Conservation (phyloP, 1,284 basidiomycete species). For the Rhodotorula sp. region DNA sequence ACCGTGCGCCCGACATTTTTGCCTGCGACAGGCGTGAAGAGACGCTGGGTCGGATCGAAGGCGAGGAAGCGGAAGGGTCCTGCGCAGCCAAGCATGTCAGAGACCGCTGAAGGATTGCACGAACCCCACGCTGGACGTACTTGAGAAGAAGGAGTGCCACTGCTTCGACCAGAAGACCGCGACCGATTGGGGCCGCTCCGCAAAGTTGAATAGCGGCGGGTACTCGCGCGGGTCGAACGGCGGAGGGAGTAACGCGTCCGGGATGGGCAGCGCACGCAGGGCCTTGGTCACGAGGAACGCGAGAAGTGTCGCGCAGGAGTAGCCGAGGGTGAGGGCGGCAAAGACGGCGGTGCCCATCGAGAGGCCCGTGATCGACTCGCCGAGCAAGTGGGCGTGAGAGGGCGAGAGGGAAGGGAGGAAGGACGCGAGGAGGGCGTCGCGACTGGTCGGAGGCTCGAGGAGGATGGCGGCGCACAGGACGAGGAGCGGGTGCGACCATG, state of each 20-base stretch:
- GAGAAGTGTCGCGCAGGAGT: conserved; percentile 21
- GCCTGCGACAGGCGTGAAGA: conserved; percentile 14
- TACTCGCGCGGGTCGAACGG: conserved; percentile 35
- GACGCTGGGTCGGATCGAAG: conserved; percentile 10
- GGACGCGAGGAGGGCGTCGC: conserved; percentile 9
- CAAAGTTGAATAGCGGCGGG: conserved; percentile 28
- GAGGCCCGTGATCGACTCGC: conserved; percentile 15
- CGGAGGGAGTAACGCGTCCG: background rate
- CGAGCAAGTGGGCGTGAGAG: background rate
- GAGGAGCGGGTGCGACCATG: conserved; percentile 25
- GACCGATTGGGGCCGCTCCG: conserved; percentile 17
- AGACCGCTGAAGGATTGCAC: background rate
- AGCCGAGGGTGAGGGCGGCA: conserved; percentile 30
- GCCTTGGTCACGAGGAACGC: conserved; percentile 14
- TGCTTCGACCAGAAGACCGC: conserved; percentile 28
- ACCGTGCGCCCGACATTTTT: conserved; percentile 6
- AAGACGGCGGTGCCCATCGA: conserved; percentile 31
- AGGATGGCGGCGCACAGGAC: conserved; percentile 19
- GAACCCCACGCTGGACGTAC: background rate
- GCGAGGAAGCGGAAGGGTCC: conserved; percentile 36
- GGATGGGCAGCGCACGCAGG: conserved; percentile 4
- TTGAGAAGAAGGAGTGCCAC: conserved; percentile 35
- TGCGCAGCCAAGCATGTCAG: background rate
- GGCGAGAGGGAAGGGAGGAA: background rate
- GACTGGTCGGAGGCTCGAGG: conserved; percentile 15